phyloP scores from a whole-genome alignment of 2,329 filamentous ascomycete genomes.

The Pyricularia pennisetigena region DNA sequence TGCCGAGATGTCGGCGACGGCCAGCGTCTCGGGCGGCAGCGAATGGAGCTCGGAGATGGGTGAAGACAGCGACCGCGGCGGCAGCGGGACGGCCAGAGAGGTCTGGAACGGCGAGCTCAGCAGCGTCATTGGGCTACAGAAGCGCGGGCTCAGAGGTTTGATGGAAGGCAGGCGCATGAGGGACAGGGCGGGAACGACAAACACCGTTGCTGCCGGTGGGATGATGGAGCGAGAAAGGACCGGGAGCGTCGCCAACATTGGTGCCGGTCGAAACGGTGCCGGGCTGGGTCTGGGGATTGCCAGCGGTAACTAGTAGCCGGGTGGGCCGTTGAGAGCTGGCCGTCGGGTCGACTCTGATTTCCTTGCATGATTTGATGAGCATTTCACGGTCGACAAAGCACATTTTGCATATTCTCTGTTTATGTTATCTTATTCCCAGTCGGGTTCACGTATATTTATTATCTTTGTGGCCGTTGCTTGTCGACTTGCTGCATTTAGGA shows the following conservation, averaged over 20 bases:
- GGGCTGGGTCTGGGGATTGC: conserved; percentile 4
- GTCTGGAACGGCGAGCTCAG: conserved; percentile 76
- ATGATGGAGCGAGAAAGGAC: neutral
- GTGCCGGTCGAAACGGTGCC: neutral
- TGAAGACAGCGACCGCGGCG: conserved; percentile 31
- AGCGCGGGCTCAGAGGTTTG: conserved; percentile 78
- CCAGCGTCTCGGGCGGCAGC: conserved; percentile 42
- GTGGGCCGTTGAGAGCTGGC: neutral
- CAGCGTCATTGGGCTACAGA: conserved; percentile 91
- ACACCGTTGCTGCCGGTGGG: neutral
- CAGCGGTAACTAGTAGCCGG: neutral
- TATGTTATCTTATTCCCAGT: neutral
- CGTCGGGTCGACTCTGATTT: neutral
- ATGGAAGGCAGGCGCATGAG: conserved; percentile 90
- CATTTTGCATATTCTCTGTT: neutral
- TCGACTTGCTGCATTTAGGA: too few species aligned
- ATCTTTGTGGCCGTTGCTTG: neutral
- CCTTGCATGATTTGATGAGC: conserved; percentile 1
- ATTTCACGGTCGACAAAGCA: neutral
- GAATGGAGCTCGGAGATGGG: conserved; percentile 48
- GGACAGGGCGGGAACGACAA: conserved; percentile 49
- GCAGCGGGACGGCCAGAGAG: conserved; percentile 34
- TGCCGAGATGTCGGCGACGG: conserved; percentile 38
- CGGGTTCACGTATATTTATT: neutral
- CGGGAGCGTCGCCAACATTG: neutral